Conservation (phyloP, 2,329 filamentous ascomycete species). For the Thielaviopsis populi region DNA sequence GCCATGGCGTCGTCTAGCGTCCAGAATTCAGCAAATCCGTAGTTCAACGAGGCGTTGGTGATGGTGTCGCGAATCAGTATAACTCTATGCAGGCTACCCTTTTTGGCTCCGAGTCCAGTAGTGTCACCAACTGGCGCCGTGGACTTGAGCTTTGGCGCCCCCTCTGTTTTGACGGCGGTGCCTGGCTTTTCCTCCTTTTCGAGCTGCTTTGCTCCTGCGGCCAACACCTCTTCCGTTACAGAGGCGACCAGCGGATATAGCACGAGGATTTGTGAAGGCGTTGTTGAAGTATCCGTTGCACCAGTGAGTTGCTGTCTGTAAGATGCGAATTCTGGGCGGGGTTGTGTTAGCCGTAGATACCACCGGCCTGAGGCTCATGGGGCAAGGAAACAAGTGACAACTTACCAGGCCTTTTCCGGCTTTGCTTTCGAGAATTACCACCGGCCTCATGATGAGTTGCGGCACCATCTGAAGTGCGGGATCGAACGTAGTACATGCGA, state of each 20-base stretch:
- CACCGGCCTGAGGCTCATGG: not conserved
- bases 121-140: slow-evolving; percentile 41
- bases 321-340: not conserved
- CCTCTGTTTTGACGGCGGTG: slow-evolving; percentile 18
- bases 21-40: slow-evolving; percentile 73
- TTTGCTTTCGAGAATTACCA: not conserved
- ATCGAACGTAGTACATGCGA: slow-evolving; percentile 30
- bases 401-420: not conserved
- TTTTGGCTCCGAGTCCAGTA: slow-evolving; percentile 52
- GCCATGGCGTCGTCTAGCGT: slow-evolving; percentile 60
- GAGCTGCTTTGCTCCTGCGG: slow-evolving; percentile 57
- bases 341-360: not conserved
- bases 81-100: slow-evolving; percentile 60
- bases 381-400: not conserved
- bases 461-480: slow-evolving; percentile 21
- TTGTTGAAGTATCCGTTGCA: slow-evolving; percentile 35
- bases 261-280: slow-evolving; percentile 61
- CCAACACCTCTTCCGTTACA: slow-evolving; percentile 57
- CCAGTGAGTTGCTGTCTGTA: slow-evolving; percentile 27
- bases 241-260: slow-evolving; percentile 56
- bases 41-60: slow-evolving; percentile 60
- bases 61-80: slow-evolving; percentile 60
- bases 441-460: not conserved
- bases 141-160: slow-evolving; percentile 42
- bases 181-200: slow-evolving; percentile 39